Conservation (phyloP, 1,284 basidiomycete genomes). For the Agroathelia rolfsii region DNA sequence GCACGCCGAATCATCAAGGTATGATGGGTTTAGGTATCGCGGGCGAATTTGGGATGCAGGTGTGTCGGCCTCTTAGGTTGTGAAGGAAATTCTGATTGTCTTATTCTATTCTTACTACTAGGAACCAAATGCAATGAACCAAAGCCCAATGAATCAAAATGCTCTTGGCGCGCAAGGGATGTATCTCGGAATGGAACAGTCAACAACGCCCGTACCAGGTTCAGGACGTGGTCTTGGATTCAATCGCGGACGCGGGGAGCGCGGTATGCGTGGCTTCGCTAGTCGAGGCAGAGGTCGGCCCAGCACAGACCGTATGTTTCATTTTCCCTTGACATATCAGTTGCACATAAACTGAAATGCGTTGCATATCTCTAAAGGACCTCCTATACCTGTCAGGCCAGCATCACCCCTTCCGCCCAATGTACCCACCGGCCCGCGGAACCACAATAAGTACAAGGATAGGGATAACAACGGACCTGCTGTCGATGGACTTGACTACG, state of each 20-base stretch:
- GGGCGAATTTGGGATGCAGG: conserved; percentile 53
- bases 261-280: conserved; percentile 35
- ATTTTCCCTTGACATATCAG: conserved; percentile 1
- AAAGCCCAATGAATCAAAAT: not conserved
- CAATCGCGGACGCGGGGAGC: conserved; percentile 17
- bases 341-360: not conserved
- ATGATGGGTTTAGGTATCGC: conserved; percentile 48
- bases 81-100: conserved; percentile 3
- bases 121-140: conserved; percentile 20
- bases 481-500: conserved; percentile 78
- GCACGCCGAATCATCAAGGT: conserved; percentile 29
- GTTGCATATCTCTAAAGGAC: conserved; percentile 20
- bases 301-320: conserved; percentile 28
- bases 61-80: conserved; percentile 24
- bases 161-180: conserved; percentile 32
- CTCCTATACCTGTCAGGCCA: conserved; percentile 52
- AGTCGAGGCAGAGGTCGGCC: conserved; percentile 40
- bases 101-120: conserved; percentile 9
- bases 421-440: conserved; percentile 76
- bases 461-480: conserved; percentile 70
- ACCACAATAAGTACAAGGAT: conserved; percentile 82
- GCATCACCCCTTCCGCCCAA: conserved; percentile 73
- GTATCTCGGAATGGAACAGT: conserved; percentile 43
- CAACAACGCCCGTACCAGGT: conserved; percentile 23
- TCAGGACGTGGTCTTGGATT: conserved; percentile 14